Conservation (phyloP, 495 filamentous ascomycete genomes). For the Podospora appendiculata region DNA sequence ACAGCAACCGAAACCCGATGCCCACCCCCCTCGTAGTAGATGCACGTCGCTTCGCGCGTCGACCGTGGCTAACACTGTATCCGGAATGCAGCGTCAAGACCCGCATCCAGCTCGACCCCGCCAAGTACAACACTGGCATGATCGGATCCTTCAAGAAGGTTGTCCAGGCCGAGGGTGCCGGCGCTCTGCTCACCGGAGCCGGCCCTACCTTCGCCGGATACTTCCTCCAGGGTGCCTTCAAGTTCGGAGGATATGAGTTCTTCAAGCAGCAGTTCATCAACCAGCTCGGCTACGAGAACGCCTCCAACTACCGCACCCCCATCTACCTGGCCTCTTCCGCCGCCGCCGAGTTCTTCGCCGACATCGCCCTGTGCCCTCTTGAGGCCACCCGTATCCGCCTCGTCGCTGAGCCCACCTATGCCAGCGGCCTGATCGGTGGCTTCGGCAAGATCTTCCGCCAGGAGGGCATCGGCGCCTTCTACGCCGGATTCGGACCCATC, state of each 20-base stretch:
- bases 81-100: constrained; percentile 71
- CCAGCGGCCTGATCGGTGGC: constrained; percentile 70
- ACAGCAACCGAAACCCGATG: no score
- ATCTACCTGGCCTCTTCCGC: constrained; percentile 85
- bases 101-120: constrained; percentile 86
- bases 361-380: constrained; percentile 88
- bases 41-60: background rate
- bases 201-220: constrained; percentile 86
- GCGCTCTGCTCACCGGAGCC: constrained; percentile 79
- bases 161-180: constrained; percentile 74
- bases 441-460: constrained; percentile 79
- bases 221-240: constrained; percentile 92
- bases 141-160: constrained; percentile 83
- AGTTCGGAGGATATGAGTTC: constrained; percentile 92
- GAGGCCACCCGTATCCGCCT: constrained; percentile 95
- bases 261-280: constrained; percentile 94
- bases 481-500: constrained; percentile 89
- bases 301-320: constrained; percentile 76
- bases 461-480: constrained; percentile 85
- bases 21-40: no score
- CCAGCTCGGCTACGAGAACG: constrained; percentile 67
- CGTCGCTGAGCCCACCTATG: constrained; percentile 83
- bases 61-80: constrained; percentile 5
- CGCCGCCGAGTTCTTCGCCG: constrained; percentile 84
- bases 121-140: constrained; percentile 82